A percentile compares a stretch with the other conserved stretches of the same genome.
Conservation (phyloP, 306 rosid species). For the Rubus parviflorus region DNA sequence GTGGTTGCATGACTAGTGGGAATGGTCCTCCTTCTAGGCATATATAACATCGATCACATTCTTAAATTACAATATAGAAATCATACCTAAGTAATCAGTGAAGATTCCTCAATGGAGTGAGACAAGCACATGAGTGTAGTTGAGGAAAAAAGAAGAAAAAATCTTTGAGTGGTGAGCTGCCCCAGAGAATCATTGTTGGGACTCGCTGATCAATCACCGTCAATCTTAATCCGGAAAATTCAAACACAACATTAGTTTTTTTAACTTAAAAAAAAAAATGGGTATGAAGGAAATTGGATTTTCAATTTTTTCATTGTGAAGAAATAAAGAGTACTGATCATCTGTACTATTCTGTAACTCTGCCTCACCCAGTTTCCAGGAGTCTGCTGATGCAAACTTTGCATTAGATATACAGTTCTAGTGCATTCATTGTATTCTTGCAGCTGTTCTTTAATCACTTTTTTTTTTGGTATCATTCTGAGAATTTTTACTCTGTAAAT, state of each 20-base stretch:
- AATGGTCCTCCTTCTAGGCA: conserved; percentile 13
- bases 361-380: not conserved
- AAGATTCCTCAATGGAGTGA: not conserved
- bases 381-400: not conserved
- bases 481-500: not conserved
- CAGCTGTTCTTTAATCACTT: not conserved
- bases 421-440: not conserved
- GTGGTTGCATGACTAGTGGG: conserved; percentile 4
- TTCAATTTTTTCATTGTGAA: not conserved
- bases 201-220: conserved; percentile 25
- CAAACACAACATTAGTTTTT: not conserved
- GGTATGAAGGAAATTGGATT: not conserved
- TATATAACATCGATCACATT: not conserved
- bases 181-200: conserved; percentile 13
- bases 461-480: not conserved
- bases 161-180: not conserved
- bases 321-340: not conserved
- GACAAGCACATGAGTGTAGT: conserved; percentile 8
- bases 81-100: not conserved
- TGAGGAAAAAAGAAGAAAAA: conserved; percentile 5
- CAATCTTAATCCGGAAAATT: conserved; percentile 22
- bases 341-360: not conserved
- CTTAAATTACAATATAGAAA: not conserved
- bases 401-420: not conserved
- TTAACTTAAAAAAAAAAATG: too few relatives aligned